Conservation (phyloP, 306 rosid species). For the Oxytropis ochrocephala region DNA sequence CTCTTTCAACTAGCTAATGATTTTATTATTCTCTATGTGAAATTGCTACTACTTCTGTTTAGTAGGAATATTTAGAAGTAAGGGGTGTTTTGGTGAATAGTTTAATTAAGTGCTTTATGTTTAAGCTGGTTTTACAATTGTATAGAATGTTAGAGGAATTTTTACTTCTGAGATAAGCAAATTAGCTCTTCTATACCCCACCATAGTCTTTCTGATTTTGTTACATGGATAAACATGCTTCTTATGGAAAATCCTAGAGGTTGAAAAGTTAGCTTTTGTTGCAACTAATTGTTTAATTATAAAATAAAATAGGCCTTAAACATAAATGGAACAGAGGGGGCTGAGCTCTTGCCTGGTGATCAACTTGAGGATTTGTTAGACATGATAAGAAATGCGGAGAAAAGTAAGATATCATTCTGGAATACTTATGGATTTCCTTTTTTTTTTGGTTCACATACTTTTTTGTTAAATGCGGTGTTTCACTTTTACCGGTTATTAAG, state of each 20-base stretch:
- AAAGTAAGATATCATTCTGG: slow-evolving; percentile 48
- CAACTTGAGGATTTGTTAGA: slow-evolving; percentile 63
- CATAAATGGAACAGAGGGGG: slow-evolving; percentile 32
- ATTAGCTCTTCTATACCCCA: not conserved
- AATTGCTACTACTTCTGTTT: not conserved
- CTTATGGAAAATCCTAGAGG: not conserved
- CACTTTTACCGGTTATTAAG: slow-evolving; percentile 6
- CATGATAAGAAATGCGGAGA: slow-evolving; percentile 79
- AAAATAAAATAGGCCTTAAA: slow-evolving; percentile 41
- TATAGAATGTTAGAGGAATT: not conserved
- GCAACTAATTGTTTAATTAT: slow-evolving; percentile 14
- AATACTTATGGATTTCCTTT: slow-evolving; percentile 1
- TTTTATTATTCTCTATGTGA: not conserved
- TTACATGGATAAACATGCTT: not conserved
- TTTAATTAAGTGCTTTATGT: not conserved
- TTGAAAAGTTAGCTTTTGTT: not conserved
- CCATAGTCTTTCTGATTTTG: not conserved
- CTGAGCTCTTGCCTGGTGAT: slow-evolving; percentile 34
- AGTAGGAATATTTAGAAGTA: not conserved
- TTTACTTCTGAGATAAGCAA: not conserved
- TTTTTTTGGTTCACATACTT: not conserved
- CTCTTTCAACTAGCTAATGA: not conserved
- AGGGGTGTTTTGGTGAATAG: not conserved
- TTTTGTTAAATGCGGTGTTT: not conserved
- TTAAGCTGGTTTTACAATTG: not conserved